A percentile compares a stretch with the other conserved stretches of the same genome.
phyloP scores from a whole-genome alignment of 179 eudicot species.

The Spergularia azorica region DNA sequence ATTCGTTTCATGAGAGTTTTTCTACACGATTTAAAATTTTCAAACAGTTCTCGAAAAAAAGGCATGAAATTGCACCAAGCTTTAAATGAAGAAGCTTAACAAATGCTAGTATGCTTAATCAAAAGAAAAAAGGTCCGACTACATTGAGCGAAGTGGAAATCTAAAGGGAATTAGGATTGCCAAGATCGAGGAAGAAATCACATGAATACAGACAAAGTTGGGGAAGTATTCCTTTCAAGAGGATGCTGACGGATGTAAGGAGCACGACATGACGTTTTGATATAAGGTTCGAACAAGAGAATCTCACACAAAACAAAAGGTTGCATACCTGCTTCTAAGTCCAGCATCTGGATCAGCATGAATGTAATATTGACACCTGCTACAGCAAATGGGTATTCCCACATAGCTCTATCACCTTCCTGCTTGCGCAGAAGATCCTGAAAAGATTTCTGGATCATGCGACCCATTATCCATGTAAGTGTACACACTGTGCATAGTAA shows the following conservation, averaged over 20 bases:
- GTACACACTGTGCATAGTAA: slow-evolving; percentile 6
- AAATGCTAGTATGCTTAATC: neutral
- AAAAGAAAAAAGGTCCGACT: neutral
- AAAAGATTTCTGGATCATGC: slow-evolving; percentile 72
- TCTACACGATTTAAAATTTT: neutral
- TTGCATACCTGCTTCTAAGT: slow-evolving; percentile 82
- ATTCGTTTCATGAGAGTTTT: neutral
- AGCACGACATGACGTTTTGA: neutral
- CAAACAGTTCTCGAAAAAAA: neutral
- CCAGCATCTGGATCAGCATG: slow-evolving; percentile 98
- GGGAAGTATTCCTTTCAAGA: neutral
- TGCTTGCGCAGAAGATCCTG: slow-evolving; percentile 90
- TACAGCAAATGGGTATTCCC: slow-evolving; percentile 99
- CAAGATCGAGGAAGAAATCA: neutral
- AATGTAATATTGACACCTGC: slow-evolving; percentile 98
- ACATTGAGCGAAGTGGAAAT: neutral
- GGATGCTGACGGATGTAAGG: slow-evolving; percentile 10
- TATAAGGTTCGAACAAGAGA: neutral
- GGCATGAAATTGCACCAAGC: neutral
- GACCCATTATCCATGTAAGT: slow-evolving; percentile 23
- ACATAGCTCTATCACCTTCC: slow-evolving; percentile 90
- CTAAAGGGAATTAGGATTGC: neutral
- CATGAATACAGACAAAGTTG: neutral
- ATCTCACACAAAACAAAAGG: slow-evolving; percentile 1
- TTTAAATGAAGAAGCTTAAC: slow-evolving; percentile 1